Base-by-base conservation (phyloP, 2,329 filamentous ascomycete species). In the Calonectria fujianensis region DNA sequence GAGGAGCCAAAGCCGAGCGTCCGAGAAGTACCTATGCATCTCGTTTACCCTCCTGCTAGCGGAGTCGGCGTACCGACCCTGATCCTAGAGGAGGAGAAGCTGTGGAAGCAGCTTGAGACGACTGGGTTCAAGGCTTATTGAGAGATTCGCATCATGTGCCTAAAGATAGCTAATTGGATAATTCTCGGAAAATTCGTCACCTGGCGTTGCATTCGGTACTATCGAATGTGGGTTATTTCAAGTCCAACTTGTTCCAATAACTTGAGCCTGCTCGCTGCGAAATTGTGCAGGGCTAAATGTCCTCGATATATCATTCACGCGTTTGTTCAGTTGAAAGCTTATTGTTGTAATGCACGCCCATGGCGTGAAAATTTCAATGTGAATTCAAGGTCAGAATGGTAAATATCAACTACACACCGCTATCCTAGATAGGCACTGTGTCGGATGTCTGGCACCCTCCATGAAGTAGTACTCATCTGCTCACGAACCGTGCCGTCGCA, bases 31-130 rank as follows among this genome's bases (percentile, higher is more conserved):
- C 57, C 57, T 8, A 13, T 41, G 35, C 57, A 61, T 61, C 35
- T 61, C 4, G n/a, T 61, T 37, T 61, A 61, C 57, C 57, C 57
- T 10, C 11, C 57, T 41, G 32, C n/a, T 2, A 61, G 35, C 9
- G 57, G 35, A 61, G 57, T 61, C 4, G 57, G 57, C 14, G 57
- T 61, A 1, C 57, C 35, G 3, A 41, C 57, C 7, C 14, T 61
- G 18, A 61, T 61, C 18, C 35, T 18, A 35, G 57, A 61, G n/a
- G 35, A 61, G 32, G n/a, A 61, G n/a, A 61, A 61, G 57, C 35
- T 61, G n/a, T 61, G 57, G 57, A 61, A 61, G 24, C 57, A 61
- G 24, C 57, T 61, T 18, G 57, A 61, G 32, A 61, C 57, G 4
- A 61, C 35, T 10, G 57, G 57, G 18, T 61, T 61, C 13, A 41